Evolutionary conservation across 331 rosid species (phyloP).

Genomic region (Stylosanthes scabra): DNA sequence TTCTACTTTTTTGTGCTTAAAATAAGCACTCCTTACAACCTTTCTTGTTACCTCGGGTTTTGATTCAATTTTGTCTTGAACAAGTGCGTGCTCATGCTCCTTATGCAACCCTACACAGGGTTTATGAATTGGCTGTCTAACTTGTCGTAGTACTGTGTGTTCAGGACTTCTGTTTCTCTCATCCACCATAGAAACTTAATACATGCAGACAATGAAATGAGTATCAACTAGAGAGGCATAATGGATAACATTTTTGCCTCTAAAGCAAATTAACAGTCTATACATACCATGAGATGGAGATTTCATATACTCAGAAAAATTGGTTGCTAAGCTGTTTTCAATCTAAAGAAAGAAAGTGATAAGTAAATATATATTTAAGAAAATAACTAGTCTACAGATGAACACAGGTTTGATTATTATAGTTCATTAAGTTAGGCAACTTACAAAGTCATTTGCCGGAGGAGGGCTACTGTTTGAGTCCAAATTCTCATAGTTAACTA

Average conservation of each 20-base stretch:
- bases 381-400: slow-evolving; percentile 1
- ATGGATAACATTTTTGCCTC: slow-evolving; percentile 25
- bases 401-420: slow-evolving; percentile 15
- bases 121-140: slow-evolving; percentile 72
- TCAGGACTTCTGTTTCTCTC: slow-evolving; percentile 51
- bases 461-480: slow-evolving; percentile 34
- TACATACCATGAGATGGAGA: slow-evolving; percentile 58
- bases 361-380: neutral
- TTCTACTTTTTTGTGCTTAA: slow-evolving; percentile 59
- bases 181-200: slow-evolving; percentile 43
- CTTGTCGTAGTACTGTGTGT: slow-evolving; percentile 58
- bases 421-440: slow-evolving; percentile 39
- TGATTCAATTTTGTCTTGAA: slow-evolving; percentile 46
- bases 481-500: slow-evolving; percentile 36
- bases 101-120: slow-evolving; percentile 69
- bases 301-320: slow-evolving; percentile 41
- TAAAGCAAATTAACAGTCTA: slow-evolving; percentile 29
- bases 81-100: slow-evolving; percentile 49
- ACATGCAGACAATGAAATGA: slow-evolving; percentile 44
- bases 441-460: slow-evolving; percentile 54
- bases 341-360: slow-evolving; percentile 49
- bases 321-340: slow-evolving; percentile 45
- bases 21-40: slow-evolving; percentile 76
- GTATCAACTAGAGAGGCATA: slow-evolving; percentile 33
- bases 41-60: slow-evolving; percentile 60